These are phyloP conservation scores for Mucor piriformis DNA, from an alignment of 371 early-diverging fungal genomes.

Conservation along the genomic window DNA sequence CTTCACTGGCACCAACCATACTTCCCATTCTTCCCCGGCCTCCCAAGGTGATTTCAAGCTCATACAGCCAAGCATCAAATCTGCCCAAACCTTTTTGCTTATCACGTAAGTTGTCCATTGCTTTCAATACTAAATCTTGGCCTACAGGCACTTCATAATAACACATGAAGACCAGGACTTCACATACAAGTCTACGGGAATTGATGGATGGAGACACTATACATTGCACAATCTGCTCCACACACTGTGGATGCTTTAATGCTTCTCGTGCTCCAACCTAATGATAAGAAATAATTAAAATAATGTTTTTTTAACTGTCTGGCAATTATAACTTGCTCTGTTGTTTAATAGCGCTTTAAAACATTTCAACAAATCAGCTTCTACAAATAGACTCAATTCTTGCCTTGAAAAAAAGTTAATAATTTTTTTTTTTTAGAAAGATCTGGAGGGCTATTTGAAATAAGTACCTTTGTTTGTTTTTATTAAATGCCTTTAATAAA, in stretches of 20 bases:
- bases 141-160: constrained; percentile 78
- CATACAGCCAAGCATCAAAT: constrained; percentile 85
- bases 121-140: constrained; percentile 75
- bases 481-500: constrained; percentile 57
- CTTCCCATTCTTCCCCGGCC: constrained; percentile 88
- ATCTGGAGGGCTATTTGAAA: too few relatives aligned
- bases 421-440: neutral
- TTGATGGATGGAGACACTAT: constrained; percentile 73
- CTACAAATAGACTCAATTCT: constrained; percentile 67
- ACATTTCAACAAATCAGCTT: constrained; percentile 79
- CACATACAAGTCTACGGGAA: constrained; percentile 78
- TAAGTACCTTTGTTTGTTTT: constrained; percentile 46
- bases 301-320: neutral
- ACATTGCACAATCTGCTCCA: constrained; percentile 75
- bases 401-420: constrained; percentile 39
- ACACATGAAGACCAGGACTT: constrained; percentile 81
- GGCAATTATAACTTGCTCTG: constrained; percentile 37
- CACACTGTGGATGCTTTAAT: constrained; percentile 67
- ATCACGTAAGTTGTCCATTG: constrained; percentile 63
- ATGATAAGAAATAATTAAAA: neutral
- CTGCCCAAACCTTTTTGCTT: constrained; percentile 61
- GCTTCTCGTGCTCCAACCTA: constrained; percentile 83
- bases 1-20: constrained; percentile 80
- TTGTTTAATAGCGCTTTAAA: constrained; percentile 79
- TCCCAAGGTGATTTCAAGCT: constrained; percentile 70